Percentiles rank a stretch among this genome's conserved stretches.
Evolutionary conservation across 2,329 filamentous ascomycete species (phyloP).

Genomic region (Xylariaceae sp.): DNA sequence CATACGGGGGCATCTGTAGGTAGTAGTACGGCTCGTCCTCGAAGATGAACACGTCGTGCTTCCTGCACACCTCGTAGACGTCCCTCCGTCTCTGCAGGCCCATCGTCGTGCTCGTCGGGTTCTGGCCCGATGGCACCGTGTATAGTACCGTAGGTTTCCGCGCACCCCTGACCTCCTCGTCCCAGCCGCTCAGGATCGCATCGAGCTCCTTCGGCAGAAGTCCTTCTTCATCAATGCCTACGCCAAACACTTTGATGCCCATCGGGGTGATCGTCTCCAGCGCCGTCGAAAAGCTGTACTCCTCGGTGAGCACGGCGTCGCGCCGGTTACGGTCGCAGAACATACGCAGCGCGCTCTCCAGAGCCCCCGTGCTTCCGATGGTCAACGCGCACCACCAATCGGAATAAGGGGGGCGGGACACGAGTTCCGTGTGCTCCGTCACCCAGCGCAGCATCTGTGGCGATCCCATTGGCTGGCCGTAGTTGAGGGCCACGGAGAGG

Average conservation of each 20-base stretch:
- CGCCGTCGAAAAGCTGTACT: slow-evolving; percentile 80
- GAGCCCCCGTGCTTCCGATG: slow-evolving; percentile 76
- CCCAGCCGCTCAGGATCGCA: slow-evolving; percentile 46
- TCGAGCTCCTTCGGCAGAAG: slow-evolving; percentile 49
- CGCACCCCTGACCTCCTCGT: slow-evolving; percentile 37
- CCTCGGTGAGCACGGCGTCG: slow-evolving; percentile 78
- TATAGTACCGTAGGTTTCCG: slow-evolving; percentile 53
- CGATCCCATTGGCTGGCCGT: slow-evolving; percentile 79
- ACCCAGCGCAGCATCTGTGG: slow-evolving; percentile 85
- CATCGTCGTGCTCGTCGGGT: slow-evolving; percentile 84
- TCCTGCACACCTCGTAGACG: slow-evolving; percentile 72
- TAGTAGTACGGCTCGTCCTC: slow-evolving; percentile 97
- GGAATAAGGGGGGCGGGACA: slow-evolving; percentile 78
- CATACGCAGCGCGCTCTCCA: slow-evolving; percentile 80
- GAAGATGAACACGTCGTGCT: slow-evolving; percentile 80
- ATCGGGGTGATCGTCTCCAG: slow-evolving; percentile 53
- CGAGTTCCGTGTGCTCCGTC: slow-evolving; percentile 91
- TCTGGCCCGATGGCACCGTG: slow-evolving; percentile 71
- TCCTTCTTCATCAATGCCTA: slow-evolving; percentile 48
- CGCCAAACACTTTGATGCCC: slow-evolving; percentile 47
- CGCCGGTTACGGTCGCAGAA: slow-evolving; percentile 63
- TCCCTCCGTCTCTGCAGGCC: slow-evolving; percentile 59
- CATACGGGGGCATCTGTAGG: slow-evolving; percentile 78
- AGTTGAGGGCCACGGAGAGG: slow-evolving; percentile 85
- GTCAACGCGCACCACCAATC: slow-evolving; percentile 86